phyloP scores from a whole-genome alignment of 768 basidiomycete species.

The Leccinellum rugosiceps region DNA sequence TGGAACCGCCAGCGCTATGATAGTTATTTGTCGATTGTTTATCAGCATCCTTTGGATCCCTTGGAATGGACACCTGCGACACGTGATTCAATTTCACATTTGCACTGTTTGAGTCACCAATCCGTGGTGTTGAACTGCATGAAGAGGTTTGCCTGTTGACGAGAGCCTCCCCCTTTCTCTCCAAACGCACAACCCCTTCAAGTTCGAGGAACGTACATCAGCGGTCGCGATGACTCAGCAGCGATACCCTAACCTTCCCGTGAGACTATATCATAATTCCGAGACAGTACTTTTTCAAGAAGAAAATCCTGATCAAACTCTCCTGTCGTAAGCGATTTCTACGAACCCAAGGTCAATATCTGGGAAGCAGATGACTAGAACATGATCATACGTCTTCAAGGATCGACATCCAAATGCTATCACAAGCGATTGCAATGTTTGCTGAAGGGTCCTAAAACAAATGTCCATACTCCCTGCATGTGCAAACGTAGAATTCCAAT shows the following conservation, averaged over 20 bases:
- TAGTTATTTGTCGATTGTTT: background rate
- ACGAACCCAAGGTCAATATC: background rate
- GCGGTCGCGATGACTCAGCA: background rate
- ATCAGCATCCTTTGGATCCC: background rate
- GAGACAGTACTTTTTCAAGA: background rate
- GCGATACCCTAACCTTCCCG: background rate
- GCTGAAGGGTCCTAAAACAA: slow-evolving; percentile 1
- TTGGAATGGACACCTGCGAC: background rate
- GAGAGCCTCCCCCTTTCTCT: background rate
- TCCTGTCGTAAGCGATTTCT: background rate
- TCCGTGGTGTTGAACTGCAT: background rate
- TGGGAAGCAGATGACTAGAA: background rate
- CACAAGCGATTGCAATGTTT: slow-evolving; percentile 5
- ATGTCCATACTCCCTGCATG: background rate
- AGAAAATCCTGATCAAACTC: background rate
- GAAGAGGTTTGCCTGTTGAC: background rate
- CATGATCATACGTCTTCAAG: background rate
- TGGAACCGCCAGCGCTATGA: too few relatives aligned
- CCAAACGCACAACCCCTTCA: slow-evolving; percentile 1
- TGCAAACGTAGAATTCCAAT: too few relatives aligned
- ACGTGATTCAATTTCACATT: too few relatives aligned
- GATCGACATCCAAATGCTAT: slow-evolving; percentile 6
- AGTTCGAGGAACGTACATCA: background rate
- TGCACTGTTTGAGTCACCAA: background rate
- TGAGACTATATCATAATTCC: slow-evolving; percentile 1